phyloP scores from a whole-genome alignment of 257 asterid species.

The Nicotiana obtusifolia region DNA sequence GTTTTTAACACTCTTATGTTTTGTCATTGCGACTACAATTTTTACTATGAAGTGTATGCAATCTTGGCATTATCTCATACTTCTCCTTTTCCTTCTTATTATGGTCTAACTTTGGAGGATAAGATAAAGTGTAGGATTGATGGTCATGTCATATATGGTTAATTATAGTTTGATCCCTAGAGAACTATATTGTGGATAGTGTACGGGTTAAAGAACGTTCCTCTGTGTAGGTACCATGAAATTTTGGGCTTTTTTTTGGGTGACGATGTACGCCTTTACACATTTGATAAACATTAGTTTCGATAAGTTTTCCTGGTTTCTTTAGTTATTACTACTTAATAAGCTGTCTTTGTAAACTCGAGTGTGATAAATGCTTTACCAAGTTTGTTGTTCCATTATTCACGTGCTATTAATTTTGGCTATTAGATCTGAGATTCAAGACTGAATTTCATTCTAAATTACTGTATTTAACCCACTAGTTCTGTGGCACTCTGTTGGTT shows the following conservation, averaged over 20 bases:
- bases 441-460: background rate
- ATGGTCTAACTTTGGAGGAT: too few relatives aligned
- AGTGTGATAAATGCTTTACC: background rate
- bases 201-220: background rate
- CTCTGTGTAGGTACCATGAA: background rate
- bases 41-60: too few relatives aligned
- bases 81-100: too few relatives aligned
- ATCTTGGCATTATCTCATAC: too few relatives aligned
- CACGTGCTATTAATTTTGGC: background rate
- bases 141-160: too few relatives aligned
- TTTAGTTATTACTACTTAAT: background rate
- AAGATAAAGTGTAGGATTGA: too few relatives aligned
- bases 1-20: too few relatives aligned
- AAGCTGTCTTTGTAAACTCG: background rate
- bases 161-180: too few relatives aligned
- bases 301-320: background rate
- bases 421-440: background rate
- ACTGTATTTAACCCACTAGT: background rate
- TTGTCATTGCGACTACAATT: too few relatives aligned
- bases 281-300: background rate
- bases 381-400: background rate
- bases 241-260: background rate
- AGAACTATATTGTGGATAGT: too few relatives aligned
- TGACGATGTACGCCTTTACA: background rate
- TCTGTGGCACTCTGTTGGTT: slow-evolving; percentile 3